phyloP scores from a whole-genome alignment of 768 basidiomycete species.

The Lactifluus rugatus region DNA sequence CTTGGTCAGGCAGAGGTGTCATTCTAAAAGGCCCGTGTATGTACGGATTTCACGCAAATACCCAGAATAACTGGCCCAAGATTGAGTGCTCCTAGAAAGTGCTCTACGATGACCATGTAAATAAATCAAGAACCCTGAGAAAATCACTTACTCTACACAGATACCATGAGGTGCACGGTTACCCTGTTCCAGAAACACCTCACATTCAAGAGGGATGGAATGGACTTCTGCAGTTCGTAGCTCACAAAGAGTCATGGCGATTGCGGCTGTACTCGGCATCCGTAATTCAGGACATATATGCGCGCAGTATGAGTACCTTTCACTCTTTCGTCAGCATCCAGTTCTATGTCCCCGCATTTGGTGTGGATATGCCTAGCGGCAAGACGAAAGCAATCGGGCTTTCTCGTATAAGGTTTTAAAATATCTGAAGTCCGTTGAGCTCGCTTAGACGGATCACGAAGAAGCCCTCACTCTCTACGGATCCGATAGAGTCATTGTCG shows the following conservation, averaged over 20 bases:
- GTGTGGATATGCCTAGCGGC: constrained; percentile 14
- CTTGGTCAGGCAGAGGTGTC: neutral
- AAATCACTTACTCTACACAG: constrained; percentile 17
- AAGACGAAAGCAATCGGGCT: constrained; percentile 19
- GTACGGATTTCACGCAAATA: constrained; percentile 20
- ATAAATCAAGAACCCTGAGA: neutral
- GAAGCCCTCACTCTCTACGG: neutral
- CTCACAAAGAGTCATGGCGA: constrained; percentile 20
- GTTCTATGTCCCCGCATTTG: constrained; percentile 16
- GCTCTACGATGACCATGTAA: constrained; percentile 2
- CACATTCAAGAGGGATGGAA: constrained; percentile 19
- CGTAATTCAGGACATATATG: neutral
- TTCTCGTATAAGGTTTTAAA: neutral
- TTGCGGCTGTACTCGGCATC: constrained; percentile 9
- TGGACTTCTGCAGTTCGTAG: constrained; percentile 15
- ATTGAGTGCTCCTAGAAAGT: constrained; percentile 19
- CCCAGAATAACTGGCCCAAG: constrained; percentile 21
- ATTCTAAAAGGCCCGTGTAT: neutral
- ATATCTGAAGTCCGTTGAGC: neutral
- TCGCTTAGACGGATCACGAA: too few species aligned
- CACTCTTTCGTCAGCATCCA: constrained; percentile 16
- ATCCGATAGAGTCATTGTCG: neutral
- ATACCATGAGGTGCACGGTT: constrained; percentile 1
- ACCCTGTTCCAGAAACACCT: constrained; percentile 6
- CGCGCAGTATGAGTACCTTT: constrained; percentile 7